Evolutionary conservation across 2,329 filamentous ascomycete species (phyloP), one percentile per base, ranked within the genome.

Genomic region (Alternaria dauci): DNA sequence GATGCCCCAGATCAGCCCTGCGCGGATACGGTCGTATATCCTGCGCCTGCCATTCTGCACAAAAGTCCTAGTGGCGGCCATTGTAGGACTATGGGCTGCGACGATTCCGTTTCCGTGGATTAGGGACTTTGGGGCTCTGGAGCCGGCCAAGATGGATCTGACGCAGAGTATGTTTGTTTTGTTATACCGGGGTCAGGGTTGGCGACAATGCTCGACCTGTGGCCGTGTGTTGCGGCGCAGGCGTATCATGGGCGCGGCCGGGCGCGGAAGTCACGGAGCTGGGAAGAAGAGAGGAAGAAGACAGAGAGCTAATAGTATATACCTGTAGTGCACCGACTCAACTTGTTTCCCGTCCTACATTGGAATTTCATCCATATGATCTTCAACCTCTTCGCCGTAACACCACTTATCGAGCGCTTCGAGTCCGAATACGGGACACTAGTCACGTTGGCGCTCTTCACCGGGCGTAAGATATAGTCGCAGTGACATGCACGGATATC

Each of bases 341-440:
- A 97, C 76, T 96, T 94, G 0, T 99, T 93, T 75, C 93, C 94
- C 1, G 83, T 99, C 58, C 88, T 97, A 61, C 95, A 99, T 76
- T 79, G 88, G 44, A 91, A 90, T 71, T 85, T 96, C 76, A 83
- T 97, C 70, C 95, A 98, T 79, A 85, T 90, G 62, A 73, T 94
- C 54, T 82, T 96, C 74, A 97, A 98, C 79, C 78, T 93, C 25
- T 53, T 96, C 65, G 91, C 93, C 23, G 78, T 98, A 64, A 89
- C 90, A 39, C 95, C 95, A n/a, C 83, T 99, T 52, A 82, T 99
- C 77, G 94, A 97, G 80, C 88, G 94, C 62, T 99, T 98, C 79
- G 95, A 99, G 81, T 87, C 88, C 63, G 94, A 97, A 78, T 89
- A 96, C 78, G 95, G 95, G 53, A 98, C 94, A 8, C 83, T 98